Percentiles rank a stretch among this genome's conserved stretches.
These are phyloP conservation scores for Lactarius sp. DNA, from an alignment of 768 basidiomycete genomes.

Conservation along the genomic window DNA sequence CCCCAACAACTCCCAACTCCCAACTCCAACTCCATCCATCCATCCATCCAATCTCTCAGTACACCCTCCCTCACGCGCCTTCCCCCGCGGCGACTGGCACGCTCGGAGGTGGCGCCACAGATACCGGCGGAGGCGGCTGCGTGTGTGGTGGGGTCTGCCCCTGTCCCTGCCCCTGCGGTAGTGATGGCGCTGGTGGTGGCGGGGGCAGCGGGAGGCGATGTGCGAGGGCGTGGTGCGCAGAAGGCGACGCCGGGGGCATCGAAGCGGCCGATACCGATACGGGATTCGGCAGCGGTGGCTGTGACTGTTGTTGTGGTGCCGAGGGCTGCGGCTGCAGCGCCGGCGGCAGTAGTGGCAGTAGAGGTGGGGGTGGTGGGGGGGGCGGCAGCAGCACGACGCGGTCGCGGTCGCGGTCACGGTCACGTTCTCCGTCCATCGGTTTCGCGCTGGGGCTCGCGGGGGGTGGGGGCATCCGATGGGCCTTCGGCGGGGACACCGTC, in stretches of 20 bases:
- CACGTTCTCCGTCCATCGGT: conserved; percentile 22
- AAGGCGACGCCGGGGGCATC: not conserved
- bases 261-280: not conserved
- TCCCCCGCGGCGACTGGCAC: conserved; percentile 18
- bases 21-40: too few species aligned
- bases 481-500: conserved; percentile 17
- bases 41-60: too few species aligned
- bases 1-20: too few species aligned
- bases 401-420: conserved; percentile 19
- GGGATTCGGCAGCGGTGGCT: not conserved
- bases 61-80: not conserved
- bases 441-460: conserved; percentile 16
- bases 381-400: conserved; percentile 9
- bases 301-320: too few species aligned
- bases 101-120: conserved; percentile 10
- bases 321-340: not conserved
- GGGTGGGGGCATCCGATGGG: conserved; percentile 3
- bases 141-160: not conserved
- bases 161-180: not conserved
- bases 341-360: not conserved
- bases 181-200: not conserved
- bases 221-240: not conserved
- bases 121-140: conserved; percentile 5
- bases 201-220: conserved; percentile 20
- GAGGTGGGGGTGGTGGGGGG: not conserved